These are phyloP conservation scores for Entophlyctis luteolus DNA, from an alignment of 192 early-diverging fungal species.

Conservation along the genomic window DNA sequence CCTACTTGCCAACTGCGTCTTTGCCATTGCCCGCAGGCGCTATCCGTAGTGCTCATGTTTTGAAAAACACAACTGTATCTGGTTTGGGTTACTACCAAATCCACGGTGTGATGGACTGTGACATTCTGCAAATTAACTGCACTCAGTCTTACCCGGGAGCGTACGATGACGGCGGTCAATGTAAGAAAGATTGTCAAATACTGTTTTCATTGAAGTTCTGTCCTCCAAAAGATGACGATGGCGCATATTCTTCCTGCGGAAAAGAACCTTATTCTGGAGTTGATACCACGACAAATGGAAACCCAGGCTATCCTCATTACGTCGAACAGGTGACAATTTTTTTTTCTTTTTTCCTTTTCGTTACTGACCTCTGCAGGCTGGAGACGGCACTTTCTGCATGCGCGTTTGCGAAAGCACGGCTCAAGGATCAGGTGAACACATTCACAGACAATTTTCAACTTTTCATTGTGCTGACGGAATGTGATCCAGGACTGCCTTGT, in stretches of 20 bases:
- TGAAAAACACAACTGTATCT: constrained; percentile 3
- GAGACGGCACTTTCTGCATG: background rate
- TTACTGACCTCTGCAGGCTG: background rate
- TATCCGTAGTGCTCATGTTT: constrained; percentile 24
- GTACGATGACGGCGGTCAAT: constrained; percentile 36
- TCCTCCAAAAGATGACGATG: background rate
- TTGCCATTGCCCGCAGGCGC: constrained; percentile 5
- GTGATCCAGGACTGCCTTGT: constrained; percentile 10
- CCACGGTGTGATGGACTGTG: constrained; percentile 22
- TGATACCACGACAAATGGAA: background rate
- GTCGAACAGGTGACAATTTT: constrained; percentile 19
- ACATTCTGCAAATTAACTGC: constrained; percentile 28
- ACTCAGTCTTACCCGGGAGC: constrained; percentile 22
- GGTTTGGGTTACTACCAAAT: constrained; percentile 28
- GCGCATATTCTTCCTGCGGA: constrained; percentile 20
- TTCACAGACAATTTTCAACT: no score
- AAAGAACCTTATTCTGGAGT: constrained; percentile 37
- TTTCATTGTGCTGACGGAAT: no score
- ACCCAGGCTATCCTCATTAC: background rate
- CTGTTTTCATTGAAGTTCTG: background rate
- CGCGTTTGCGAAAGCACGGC: background rate
- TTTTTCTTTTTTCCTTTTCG: background rate
- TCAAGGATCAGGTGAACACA: no score
- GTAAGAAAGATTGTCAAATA: constrained; percentile 1
- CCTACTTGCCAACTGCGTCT: constrained; percentile 32